Conservation (phyloP, 305 asterid species). For the Rubia peregrina region DNA sequence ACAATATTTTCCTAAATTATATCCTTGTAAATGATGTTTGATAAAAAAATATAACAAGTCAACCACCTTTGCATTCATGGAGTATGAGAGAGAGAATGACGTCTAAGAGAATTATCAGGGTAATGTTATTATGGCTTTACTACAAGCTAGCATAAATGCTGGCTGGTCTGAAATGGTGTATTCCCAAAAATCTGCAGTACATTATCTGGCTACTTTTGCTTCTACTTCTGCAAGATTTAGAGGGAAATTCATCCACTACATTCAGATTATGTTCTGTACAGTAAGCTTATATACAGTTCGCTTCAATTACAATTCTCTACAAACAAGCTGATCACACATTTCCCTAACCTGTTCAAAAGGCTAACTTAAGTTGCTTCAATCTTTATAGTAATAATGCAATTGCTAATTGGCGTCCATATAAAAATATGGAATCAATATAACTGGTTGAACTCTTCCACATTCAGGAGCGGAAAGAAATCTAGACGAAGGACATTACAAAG, state of each 20-base stretch:
- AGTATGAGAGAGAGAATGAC: background rate
- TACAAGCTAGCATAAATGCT: background rate
- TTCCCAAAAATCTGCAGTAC: background rate
- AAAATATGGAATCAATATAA: background rate
- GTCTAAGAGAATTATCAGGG: background rate
- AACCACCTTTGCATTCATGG: background rate
- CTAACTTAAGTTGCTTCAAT: background rate
- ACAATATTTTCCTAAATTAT: background rate
- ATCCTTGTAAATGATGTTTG: background rate
- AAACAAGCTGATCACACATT: background rate
- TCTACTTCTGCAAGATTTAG: no score
- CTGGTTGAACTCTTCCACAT: background rate
- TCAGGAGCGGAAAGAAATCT: background rate
- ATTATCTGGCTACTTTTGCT: background rate
- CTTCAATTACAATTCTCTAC: background rate
- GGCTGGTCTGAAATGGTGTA: background rate
- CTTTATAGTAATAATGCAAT: background rate
- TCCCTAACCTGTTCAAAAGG: background rate
- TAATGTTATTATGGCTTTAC: background rate
- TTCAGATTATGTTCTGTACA: background rate
- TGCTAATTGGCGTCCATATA: background rate
- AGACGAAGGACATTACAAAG: conserved; percentile 1
- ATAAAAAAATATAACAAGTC: background rate
- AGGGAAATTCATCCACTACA: background rate
- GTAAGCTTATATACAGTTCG: background rate